Percentiles rank a stretch among this genome's conserved stretches.
These are phyloP conservation scores for Penicillium expansum DNA, from an alignment of 2,329 filamentous ascomycete genomes.

Conservation along the genomic window DNA sequence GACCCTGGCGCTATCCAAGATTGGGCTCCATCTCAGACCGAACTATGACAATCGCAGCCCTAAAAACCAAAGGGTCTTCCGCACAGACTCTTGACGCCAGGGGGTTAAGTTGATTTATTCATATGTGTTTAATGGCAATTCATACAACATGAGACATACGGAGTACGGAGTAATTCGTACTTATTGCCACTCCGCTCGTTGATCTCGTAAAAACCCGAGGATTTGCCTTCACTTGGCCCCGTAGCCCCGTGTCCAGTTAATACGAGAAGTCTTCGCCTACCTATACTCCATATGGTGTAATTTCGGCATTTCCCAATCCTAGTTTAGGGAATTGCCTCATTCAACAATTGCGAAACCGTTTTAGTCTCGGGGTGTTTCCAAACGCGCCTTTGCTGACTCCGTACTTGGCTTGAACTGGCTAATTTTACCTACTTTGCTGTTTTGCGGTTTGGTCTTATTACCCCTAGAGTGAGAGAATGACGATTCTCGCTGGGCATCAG, in stretches of 20 bases:
- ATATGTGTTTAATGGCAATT: too few relatives aligned
- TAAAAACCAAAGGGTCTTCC: constrained; percentile 10
- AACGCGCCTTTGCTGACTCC: neutral
- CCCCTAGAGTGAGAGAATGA: constrained; percentile 8
- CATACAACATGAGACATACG: too few relatives aligned
- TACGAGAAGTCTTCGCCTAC: constrained; percentile 3
- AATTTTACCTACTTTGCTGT: neutral
- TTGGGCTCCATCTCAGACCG: constrained; percentile 17
- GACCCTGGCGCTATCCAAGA: constrained; percentile 21
- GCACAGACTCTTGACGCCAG: constrained; percentile 7
- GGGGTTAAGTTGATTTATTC: neutral
- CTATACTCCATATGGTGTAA: neutral
- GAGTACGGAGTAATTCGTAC: too few relatives aligned
- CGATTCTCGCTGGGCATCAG: constrained; percentile 13
- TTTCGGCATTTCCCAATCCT: neutral
- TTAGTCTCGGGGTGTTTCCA: neutral
- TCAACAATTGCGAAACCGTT: neutral
- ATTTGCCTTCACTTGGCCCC: neutral
- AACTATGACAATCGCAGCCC: constrained; percentile 17
- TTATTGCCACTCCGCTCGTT: too few relatives aligned
- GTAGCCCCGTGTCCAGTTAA: neutral
- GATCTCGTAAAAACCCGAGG: too few relatives aligned
- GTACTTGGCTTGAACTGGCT: neutral
- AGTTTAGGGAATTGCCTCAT: neutral
- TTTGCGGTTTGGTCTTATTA: constrained; percentile 2